Evolutionary conservation across 1,139 yeast genomes (phyloP).

Genomic region (Eremothecium sinecaudum): DNA sequence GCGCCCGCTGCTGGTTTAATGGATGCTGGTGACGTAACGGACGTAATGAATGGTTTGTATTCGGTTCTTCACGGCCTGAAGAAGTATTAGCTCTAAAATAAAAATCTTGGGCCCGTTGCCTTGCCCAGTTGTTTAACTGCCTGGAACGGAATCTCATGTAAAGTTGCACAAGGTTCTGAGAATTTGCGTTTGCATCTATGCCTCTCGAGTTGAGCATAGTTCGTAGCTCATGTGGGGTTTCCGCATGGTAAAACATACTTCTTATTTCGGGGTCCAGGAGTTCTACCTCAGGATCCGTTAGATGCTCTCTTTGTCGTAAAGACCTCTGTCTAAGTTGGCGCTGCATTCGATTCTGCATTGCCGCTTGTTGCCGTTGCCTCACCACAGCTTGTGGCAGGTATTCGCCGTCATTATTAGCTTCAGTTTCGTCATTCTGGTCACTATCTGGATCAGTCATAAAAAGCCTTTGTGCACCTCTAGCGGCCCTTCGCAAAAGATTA

Average conservation of each 20-base stretch:
- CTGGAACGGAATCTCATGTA: slow-evolving; percentile 20
- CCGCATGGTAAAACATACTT: slow-evolving; percentile 22
- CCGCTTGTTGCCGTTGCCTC: slow-evolving; percentile 11
- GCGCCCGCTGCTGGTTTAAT: background rate
- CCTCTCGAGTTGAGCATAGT: slow-evolving; percentile 12
- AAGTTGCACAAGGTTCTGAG: slow-evolving; percentile 15
- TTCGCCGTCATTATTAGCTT: slow-evolving; percentile 7
- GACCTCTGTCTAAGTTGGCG: slow-evolving; percentile 9
- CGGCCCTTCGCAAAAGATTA: slow-evolving; percentile 16
- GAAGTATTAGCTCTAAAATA: slow-evolving; percentile 2
- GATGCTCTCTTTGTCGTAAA: slow-evolving; percentile 6
- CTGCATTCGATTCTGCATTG: slow-evolving; percentile 10
- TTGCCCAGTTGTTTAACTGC: slow-evolving; percentile 18
- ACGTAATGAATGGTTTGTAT: background rate
- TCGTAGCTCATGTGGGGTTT: slow-evolving; percentile 19
- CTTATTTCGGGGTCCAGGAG: slow-evolving; percentile 12
- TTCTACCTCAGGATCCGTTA: slow-evolving; percentile 5
- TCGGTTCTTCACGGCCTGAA: slow-evolving; percentile 5
- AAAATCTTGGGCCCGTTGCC: slow-evolving; percentile 7
- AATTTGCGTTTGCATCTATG: slow-evolving; percentile 5
- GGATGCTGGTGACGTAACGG: slow-evolving; percentile 1
- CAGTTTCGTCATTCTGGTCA: slow-evolving; percentile 11
- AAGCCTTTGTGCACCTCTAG: slow-evolving; percentile 15
- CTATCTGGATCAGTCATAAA: slow-evolving; percentile 7
- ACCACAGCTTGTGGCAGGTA: slow-evolving; percentile 13